Evolutionary conservation across 306 rosid genomes (phyloP).

Genomic region (Abrus pulchellus): DNA sequence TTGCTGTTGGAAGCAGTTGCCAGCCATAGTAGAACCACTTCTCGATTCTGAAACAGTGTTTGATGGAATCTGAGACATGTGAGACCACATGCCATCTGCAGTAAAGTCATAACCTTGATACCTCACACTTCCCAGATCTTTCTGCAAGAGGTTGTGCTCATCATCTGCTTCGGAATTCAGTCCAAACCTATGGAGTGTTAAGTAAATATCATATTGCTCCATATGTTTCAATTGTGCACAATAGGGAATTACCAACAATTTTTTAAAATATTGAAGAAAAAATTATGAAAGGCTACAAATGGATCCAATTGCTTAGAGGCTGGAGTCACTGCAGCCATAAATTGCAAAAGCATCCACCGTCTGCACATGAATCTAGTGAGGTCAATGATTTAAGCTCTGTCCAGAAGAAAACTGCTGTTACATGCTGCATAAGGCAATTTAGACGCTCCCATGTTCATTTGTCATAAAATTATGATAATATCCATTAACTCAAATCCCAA

Average conservation of each 20-base stretch:
- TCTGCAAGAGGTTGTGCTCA: conserved; percentile 61
- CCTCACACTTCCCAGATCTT: conserved; percentile 59
- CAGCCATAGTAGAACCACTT: conserved; percentile 50
- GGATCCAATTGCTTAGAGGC: conserved; percentile 11
- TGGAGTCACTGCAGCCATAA: conserved; percentile 5
- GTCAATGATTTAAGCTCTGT: background rate
- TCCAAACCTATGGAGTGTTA: conserved; percentile 55
- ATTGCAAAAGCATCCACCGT: background rate
- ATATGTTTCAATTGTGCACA: conserved; percentile 18
- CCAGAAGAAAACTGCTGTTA: conserved; percentile 30
- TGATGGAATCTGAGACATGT: conserved; percentile 55
- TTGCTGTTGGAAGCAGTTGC: conserved; percentile 56
- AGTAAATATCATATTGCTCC: conserved; percentile 31
- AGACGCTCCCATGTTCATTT: conserved; percentile 6
- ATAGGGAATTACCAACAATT: conserved; percentile 17
- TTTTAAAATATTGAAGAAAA: background rate
- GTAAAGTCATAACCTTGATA: conserved; percentile 59
- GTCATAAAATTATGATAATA: conserved; percentile 23
- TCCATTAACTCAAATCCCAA: conserved; percentile 33
- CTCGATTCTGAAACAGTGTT: conserved; percentile 58
- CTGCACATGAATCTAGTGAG: conserved; percentile 15
- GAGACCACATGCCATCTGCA: conserved; percentile 64
- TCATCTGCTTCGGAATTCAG: conserved; percentile 60
- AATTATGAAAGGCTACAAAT: conserved; percentile 3
- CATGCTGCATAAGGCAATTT: conserved; percentile 1